phyloP scores from a whole-genome alignment of 176 grass and related monocot genomes.

The Oryza nivara region DNA sequence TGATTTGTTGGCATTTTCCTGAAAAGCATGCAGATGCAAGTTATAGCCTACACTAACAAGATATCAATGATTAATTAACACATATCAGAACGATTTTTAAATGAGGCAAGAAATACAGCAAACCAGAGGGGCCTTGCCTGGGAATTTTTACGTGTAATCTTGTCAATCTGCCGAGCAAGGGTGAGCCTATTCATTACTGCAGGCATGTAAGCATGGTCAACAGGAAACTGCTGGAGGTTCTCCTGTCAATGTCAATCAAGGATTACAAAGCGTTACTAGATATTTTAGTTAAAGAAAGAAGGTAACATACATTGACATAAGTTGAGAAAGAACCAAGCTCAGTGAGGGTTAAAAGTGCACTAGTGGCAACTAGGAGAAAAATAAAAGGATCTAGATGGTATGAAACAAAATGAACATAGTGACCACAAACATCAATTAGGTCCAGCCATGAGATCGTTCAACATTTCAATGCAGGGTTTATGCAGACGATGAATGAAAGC shows the following conservation, averaged over 20 bases:
- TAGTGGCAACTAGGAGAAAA: background rate
- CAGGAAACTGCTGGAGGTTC: conserved; percentile 85
- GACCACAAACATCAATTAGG: conserved; percentile 2
- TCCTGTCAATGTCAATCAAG: conserved; percentile 63
- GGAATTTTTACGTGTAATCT: conserved; percentile 67
- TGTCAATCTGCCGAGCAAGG: conserved; percentile 83
- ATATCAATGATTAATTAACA: background rate
- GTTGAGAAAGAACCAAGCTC: background rate
- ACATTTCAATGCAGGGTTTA: background rate
- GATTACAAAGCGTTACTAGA: conserved; percentile 9
- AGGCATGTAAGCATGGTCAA: conserved; percentile 80
- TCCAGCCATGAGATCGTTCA: background rate
- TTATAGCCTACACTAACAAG: background rate
- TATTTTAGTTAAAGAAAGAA: conserved; percentile 7
- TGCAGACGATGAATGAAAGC: background rate
- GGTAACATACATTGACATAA: background rate
- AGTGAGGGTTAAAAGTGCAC: background rate
- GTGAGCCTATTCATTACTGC: conserved; percentile 71
- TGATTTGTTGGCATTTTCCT: conserved; percentile 87
- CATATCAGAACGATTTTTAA: conserved; percentile 21
- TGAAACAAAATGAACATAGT: background rate
- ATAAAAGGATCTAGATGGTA: background rate
- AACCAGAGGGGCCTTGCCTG: conserved; percentile 48
- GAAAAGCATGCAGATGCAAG: conserved; percentile 32
- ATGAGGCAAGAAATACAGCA: conserved; percentile 30